Evolutionary conservation across 1,284 basidiomycete species (phyloP), one percentile per base, ranked within the genome.

Genomic region (Austroboletus novae-zelandiae): DNA sequence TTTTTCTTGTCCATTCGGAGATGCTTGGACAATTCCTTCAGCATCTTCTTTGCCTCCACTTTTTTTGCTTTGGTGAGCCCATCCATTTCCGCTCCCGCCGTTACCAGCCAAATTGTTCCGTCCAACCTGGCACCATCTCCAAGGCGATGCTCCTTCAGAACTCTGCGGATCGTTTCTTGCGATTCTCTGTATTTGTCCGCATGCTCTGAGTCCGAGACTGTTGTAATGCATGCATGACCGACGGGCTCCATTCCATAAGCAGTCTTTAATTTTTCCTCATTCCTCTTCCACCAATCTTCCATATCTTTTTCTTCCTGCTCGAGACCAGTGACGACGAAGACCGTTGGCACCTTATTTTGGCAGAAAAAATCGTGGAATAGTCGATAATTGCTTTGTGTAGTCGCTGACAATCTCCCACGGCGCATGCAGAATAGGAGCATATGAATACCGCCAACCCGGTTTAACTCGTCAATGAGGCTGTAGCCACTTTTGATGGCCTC

Each of bases 221-320:
- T 25, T 10, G 47, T 35, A 9, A 51, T 29, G 40, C 50, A 51
- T 11, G 40, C 49, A 34, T 50, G 49, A 2, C 47, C 40, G 7
- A 25, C 3, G 13, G 1, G 18, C n/a, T 2, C n/a, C 10, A 51
- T 10, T 27, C 8, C 4, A 34, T 15, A 27, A 27, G n/a, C n/a
- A n/a, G n/a, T n/a, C n/a, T n/a, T n/a, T n/a, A n/a, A n/a, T n/a
- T n/a, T n/a, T n/a, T n/a, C 13, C 32, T 40, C 6, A 29, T 53
- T 48, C 20, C 37, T 53, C 23, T 13, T 27, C 51, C 41, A 48
- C 51, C 44, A 53, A 9, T 31, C 35, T 7, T 53, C 51, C 51
- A 53, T 53, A 18, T 23, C 1, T 7, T 27, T n/a, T n/a, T 53
- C 43, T n/a, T 53, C 43, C 15, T 35, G 1, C 25, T 54, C 52